Evolutionary conservation across 805 yeast genomes (phyloP), one percentile per base, ranked within the genome.

Genomic region (Sungouiozyma ichnusensis): DNA sequence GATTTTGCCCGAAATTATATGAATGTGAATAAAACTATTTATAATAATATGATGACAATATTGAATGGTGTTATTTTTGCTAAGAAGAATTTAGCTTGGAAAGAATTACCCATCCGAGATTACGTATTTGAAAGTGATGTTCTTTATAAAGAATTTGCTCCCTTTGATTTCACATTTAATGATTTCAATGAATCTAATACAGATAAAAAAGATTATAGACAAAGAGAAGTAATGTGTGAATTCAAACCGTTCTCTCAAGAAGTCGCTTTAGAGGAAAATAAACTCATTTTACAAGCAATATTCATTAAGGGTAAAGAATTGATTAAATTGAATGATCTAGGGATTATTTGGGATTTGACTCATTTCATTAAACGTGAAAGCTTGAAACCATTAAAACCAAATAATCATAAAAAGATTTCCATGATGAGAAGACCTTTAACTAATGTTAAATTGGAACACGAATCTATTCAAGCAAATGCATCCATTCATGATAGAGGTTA

Each of bases 121-220:
- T 72, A 76, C 43, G 73, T 72, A 41, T 81, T 80, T 53, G 60
- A 66, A 36, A 90, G 83, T 52, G 92, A 82, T 61, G 76, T 80
- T 13, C 60, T 67, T 17, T 63, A 77, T 48, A 75, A 74, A 45
- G 87, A 79, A 46, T 80, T 77, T 51, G 62, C 67, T 20, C 72
- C 81, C 3, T 64, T 82, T 15, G 71, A 71, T 18, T 69, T 65
- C 47, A 71, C 69, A 40, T 66, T 81, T 42, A 69, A 68, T 40
- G 88, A 81, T 54, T 81, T 80, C 49, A 67, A 78, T 48, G 87
- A 81, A 51, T 16, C 44, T 1, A 46, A 43, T 3, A 47, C 54
- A 5, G 48, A 47, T 27, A 20, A 36, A 3, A 44, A 41, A 38
- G 40, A 43, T 4, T 49, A 56, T 37, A 48, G 52, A 35, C 39